phyloP scores from a whole-genome alignment of 208 protist genomes.

The Acanthamoeba castellanii region DNA sequence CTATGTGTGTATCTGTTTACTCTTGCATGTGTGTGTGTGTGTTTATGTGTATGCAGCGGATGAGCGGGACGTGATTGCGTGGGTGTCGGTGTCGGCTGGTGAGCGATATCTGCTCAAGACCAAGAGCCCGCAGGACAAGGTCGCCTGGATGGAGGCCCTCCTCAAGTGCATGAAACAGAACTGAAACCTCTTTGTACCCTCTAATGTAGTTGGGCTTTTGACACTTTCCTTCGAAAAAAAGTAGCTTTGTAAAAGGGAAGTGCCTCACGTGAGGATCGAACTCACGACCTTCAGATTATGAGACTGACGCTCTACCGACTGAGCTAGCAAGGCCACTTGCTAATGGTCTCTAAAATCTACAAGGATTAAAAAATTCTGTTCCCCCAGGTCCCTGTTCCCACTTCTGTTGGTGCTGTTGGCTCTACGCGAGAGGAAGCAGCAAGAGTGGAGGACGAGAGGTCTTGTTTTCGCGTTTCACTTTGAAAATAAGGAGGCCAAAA shows the following conservation, averaged over 20 bases:
- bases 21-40: not conserved
- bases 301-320: slow-evolving; percentile 80
- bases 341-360: no score
- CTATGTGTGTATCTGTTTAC: not conserved
- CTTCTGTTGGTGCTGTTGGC: no score
- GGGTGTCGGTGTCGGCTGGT: not conserved
- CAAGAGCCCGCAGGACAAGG: slow-evolving; percentile 17
- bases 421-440: no score
- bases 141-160: slow-evolving; percentile 34
- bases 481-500: no score
- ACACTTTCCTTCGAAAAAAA: no score
- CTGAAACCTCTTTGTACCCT: not conserved
- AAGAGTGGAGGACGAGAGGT: no score
- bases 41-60: not conserved
- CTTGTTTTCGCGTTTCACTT: no score
- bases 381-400: no score
- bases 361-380: no score
- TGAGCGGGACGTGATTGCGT: not conserved
- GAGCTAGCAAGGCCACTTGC: slow-evolving; percentile 75
- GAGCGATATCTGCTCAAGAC: slow-evolving; percentile 39
- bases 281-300: slow-evolving; percentile 80
- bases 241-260: no score
- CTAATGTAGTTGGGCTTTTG: no score
- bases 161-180: slow-evolving; percentile 59
- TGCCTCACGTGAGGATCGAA: slow-evolving; percentile 78